Percentiles rank a stretch among this genome's conserved stretches.
These are phyloP conservation scores for Cryptococcus hybrid DNA, from an alignment of 1,284 basidiomycete species.

Conservation along the genomic window DNA sequence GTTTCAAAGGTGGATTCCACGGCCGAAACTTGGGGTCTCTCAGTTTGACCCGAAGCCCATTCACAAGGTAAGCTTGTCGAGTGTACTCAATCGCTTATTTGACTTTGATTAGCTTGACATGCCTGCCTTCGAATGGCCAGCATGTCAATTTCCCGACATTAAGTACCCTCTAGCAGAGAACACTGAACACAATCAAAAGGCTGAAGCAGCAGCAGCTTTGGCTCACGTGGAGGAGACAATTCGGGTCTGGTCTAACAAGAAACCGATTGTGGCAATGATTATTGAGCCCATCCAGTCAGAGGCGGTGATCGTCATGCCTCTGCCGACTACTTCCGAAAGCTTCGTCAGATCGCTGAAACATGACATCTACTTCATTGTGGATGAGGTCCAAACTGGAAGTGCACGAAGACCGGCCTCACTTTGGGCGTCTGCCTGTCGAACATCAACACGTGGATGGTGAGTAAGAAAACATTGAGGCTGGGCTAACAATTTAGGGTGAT, in stretches of 20 bases:
- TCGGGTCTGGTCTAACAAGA: conserved; percentile 41
- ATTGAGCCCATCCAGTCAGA: conserved; percentile 58
- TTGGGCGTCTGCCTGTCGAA: too few relatives aligned
- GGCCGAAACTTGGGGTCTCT: too few relatives aligned
- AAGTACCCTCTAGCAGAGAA: conserved; percentile 57
- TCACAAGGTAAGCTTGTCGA: conserved; percentile 50
- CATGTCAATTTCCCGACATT: conserved; percentile 54
- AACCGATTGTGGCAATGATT: conserved; percentile 57
- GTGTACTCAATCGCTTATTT: too few relatives aligned
- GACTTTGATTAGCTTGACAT: conserved; percentile 50
- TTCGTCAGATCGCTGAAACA: conserved; percentile 54
- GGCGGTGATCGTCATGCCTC: conserved; percentile 59
- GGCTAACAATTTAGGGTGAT: conserved; percentile 29
- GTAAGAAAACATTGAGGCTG: conserved; percentile 4
- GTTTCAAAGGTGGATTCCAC: too few relatives aligned
- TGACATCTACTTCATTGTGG: conserved; percentile 57
- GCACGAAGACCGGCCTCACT: too few relatives aligned
- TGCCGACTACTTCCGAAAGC: conserved; percentile 54
- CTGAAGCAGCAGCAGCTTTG: conserved; percentile 39
- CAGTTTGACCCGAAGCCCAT: conserved; percentile 34
- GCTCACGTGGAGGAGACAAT: conserved; percentile 40
- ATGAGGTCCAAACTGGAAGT: conserved; percentile 57
- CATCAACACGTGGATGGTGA: conserved; percentile 44
- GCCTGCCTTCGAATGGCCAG: conserved; percentile 59
- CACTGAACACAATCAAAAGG: conserved; percentile 1